Base-by-base conservation (phyloP, 148 eudicot species). In the Beta vulgaris region DNA sequence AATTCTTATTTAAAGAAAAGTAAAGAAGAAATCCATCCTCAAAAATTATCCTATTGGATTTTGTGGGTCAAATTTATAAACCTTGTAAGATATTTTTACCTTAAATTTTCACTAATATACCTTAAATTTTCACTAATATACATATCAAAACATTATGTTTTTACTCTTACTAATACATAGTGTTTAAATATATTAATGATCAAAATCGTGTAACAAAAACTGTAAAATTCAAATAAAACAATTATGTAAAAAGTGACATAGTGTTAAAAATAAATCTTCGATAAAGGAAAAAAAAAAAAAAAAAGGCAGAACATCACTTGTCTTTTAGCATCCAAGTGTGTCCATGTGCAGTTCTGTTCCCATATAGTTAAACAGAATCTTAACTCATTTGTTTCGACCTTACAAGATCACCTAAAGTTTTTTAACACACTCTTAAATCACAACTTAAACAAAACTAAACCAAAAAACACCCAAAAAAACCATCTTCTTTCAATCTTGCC, bases 261-360 rank as follows among this genome's bases (percentile, higher is more conserved):
- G n/a, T n/a, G n/a, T 6, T 18, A 37, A 6, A 61, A 60, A 46
- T 29, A 5, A 44, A 7, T 15, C n/a, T n/a, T n/a, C n/a, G n/a
- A n/a, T n/a, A n/a, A 40, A 57, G 39, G 12, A 23, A 15, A 3
- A 60, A 73, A 73, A 7, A 28, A 29, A 49, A 2, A 51, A 69
- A 72, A 72, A 32, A 6, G 34, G 64, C 28, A 46, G 68, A 63
- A 59, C 16, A 65, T 29, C 57, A 26, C 36, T 86, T 87, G 93
- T 88, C 87, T 69, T 88, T 44, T 90, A 75, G 85, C 73, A 43
- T 63, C 84, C 81, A 73, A 82, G 75, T 74, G 85, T 91, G 82
- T 86, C 86, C 97, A 90, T 91, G 93, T 90, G 93, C 82, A 83
- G 86, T 80, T 77, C 86, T 87, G 87, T 81, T 80, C 86, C 86